Base-by-base conservation (phyloP, 2,329 filamentous ascomycete genomes). In the Cadophora sp. region DNA sequence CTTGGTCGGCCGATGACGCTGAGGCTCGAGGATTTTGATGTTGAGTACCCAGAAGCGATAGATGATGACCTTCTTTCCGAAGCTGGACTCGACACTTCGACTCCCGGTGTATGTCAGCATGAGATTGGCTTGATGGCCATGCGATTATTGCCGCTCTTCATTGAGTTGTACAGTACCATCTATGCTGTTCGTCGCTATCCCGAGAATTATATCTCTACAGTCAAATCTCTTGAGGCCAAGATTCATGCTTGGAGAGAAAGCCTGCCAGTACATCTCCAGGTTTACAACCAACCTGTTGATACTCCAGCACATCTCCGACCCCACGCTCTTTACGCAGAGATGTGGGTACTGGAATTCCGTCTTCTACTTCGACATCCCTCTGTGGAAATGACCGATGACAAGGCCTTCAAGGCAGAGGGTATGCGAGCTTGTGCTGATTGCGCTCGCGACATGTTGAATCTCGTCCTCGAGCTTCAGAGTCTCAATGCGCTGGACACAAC, bases 1-100 rank as follows among this genome's bases (percentile, higher is more conserved):
- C 86, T 94, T 43, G 93, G 93, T 20, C 84, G 89, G 18, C 93
- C 93, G 0, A 91, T 96, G 85, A 87, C 89, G 1, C 85, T 96
- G 58, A 85, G 87, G 13, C 81, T 89, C 3, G 88, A 92, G 61
- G 92, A 96, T 70, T 91, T 94, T 72, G 93, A 96, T 73, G 87
- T 92, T 43, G 92, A 93, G 68, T 86, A 93, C 58, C 93, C 92
- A 0, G 85, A 91, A 66, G 81, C 88, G 5, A 84, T 94, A 39
- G 83, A 89, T 30, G 93, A 96, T 75, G 89, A 91, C 71, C 63
- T 89, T 36, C 83, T 93, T 0, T 86, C 85, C 0, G 88, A 92
- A 45, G 81, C 87, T 3, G 89, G 89, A 3, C 81, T 90, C n/a
- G 84, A 89, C 71, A 80, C 81, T 7, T 81, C 83, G 24, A 81